Evolutionary conservation across 345 rosid genomes (phyloP).

Genomic region (Gynandropsis gynandra): DNA sequence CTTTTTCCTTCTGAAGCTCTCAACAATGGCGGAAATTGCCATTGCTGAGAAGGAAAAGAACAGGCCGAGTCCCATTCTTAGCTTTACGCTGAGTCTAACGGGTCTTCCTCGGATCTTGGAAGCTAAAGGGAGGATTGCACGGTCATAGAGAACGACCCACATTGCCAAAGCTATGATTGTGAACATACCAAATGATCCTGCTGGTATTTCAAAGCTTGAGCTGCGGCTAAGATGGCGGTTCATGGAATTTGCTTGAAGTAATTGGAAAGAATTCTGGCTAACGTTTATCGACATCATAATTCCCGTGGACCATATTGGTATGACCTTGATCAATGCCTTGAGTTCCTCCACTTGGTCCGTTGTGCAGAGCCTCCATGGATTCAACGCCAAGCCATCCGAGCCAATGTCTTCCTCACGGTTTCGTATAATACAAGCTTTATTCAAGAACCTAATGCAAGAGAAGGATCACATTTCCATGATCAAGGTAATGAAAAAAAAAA

Average conservation of each 20-base stretch:
- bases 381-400: conserved; percentile 48
- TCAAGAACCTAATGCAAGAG: conserved; percentile 46
- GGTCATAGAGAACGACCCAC: conserved; percentile 67
- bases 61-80: conserved; percentile 70
- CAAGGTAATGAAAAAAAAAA: not conserved
- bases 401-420: conserved; percentile 43
- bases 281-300: conserved; percentile 50
- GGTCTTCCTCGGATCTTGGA: conserved; percentile 59
- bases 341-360: conserved; percentile 76
- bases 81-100: conserved; percentile 39
- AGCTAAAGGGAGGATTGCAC: conserved; percentile 53
- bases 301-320: conserved; percentile 77
- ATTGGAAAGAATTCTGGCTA: conserved; percentile 52
- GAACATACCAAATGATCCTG: conserved; percentile 61
- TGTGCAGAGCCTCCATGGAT: conserved; percentile 75
- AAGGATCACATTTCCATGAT: not conserved
- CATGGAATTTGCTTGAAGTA: conserved; percentile 67
- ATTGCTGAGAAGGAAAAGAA: conserved; percentile 47
- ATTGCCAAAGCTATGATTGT: conserved; percentile 33
- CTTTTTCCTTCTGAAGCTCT: conserved; percentile 44
- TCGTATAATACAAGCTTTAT: conserved; percentile 56
- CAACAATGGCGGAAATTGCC: conserved; percentile 56
- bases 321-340: conserved; percentile 54
- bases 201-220: conserved; percentile 60
- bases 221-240: conserved; percentile 43